Evolutionary conservation across 306 rosid species (phyloP).

Genomic region (Nissolia schottii): DNA sequence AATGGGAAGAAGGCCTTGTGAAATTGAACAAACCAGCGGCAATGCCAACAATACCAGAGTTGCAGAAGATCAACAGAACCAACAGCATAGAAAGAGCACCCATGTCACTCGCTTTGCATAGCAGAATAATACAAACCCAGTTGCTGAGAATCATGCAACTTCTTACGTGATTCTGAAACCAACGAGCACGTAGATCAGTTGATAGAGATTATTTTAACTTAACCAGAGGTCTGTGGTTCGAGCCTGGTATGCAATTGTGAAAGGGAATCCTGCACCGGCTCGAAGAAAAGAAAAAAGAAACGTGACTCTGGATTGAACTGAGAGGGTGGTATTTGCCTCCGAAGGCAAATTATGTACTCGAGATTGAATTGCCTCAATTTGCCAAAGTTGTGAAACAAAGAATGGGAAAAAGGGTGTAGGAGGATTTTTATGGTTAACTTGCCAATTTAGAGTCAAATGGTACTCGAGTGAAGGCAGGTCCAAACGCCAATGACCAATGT

Average conservation of each 20-base stretch:
- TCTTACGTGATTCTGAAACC: too few relatives aligned
- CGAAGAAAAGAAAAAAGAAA: not conserved
- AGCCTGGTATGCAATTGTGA: too few relatives aligned
- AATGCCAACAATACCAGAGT: conserved; percentile 31
- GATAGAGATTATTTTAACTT: too few relatives aligned
- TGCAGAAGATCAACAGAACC: conserved; percentile 42
- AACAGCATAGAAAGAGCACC: conserved; percentile 32
- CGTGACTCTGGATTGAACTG: not conserved
- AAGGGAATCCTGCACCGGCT: not conserved
- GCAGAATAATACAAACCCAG: not conserved
- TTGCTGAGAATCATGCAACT: not conserved
- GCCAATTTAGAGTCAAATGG: conserved; percentile 16
- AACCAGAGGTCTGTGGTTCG: too few relatives aligned
- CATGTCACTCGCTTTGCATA: conserved; percentile 29
- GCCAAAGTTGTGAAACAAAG: conserved; percentile 16
- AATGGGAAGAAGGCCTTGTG: not conserved
- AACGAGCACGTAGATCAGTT: too few relatives aligned
- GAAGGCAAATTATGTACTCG: not conserved
- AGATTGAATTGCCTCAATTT: not conserved
- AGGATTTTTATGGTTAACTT: not conserved
- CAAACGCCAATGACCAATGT: not conserved
- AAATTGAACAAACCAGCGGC: conserved; percentile 33
- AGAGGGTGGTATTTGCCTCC: not conserved
- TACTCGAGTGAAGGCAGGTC: not conserved
- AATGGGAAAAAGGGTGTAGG: conserved; percentile 12